These are phyloP conservation scores for Xylariaceae sp. DNA, from an alignment of 2,329 filamentous ascomycete species.

Conservation along the genomic window DNA sequence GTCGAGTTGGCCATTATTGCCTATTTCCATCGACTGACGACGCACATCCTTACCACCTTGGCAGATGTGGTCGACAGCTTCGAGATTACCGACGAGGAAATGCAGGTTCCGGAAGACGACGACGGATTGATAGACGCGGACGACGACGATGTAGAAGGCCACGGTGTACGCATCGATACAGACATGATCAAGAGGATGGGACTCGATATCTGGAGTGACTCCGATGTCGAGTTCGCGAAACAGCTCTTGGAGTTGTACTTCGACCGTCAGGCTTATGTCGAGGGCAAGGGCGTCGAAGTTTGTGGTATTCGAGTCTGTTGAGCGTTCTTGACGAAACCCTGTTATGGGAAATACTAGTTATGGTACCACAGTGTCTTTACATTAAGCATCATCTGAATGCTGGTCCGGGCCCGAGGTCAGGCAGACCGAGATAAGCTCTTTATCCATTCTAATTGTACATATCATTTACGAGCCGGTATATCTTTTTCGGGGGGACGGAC, in stretches of 20 bases:
- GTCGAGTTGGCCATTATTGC: conserved; percentile 68
- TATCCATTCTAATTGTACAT: too few relatives aligned
- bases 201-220: conserved; percentile 69
- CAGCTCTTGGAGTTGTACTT: conserved; percentile 63
- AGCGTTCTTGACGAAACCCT: conserved; percentile 12
- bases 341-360: neutral
- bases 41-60: conserved; percentile 57
- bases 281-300: conserved; percentile 66
- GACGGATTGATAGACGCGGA: conserved; percentile 21
- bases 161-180: conserved; percentile 51
- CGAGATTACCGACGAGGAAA: conserved; percentile 12
- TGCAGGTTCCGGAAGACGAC: conserved; percentile 20
- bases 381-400: too few relatives aligned
- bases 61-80: conserved; percentile 51
- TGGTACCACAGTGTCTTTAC: neutral
- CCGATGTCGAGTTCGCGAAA: conserved; percentile 63
- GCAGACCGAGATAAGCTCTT: too few relatives aligned
- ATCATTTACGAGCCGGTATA: too few relatives aligned
- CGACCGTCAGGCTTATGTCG: conserved; percentile 54
- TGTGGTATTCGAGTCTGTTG: conserved; percentile 67
- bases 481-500: too few relatives aligned
- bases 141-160: conserved; percentile 35
- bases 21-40: conserved; percentile 75
- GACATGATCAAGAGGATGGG: conserved; percentile 67
- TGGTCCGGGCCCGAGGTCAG: too few relatives aligned